Conservation (phyloP, 345 rosid species). For the Passiflora organensis region DNA sequence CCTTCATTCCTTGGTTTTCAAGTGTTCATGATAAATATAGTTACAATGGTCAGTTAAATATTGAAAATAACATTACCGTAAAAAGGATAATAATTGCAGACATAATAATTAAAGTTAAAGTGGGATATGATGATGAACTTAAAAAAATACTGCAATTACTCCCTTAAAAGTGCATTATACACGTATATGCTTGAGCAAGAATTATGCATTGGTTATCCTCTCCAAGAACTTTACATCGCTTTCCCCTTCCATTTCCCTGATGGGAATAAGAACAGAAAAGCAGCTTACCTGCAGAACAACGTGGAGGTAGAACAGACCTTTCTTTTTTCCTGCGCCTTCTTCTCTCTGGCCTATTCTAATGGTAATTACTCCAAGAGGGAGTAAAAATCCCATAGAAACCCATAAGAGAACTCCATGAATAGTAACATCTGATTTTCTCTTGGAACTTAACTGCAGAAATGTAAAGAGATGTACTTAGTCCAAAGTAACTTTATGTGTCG, state of each 20-base stretch:
- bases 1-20: slow-evolving; percentile 13
- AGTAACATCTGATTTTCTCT: slow-evolving; percentile 42
- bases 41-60: not conserved
- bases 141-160: slow-evolving; percentile 9
- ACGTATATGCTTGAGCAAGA: not conserved
- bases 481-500: too few relatives aligned
- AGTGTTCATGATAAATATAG: slow-evolving; percentile 5
- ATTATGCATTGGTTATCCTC: not conserved
- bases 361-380: slow-evolving; percentile 68
- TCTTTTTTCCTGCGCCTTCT: slow-evolving; percentile 29
- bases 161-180: slow-evolving; percentile 2
- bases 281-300: slow-evolving; percentile 54
- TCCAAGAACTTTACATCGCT: too few relatives aligned
- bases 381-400: slow-evolving; percentile 73
- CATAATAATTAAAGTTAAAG: slow-evolving; percentile 44
- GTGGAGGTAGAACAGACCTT: slow-evolving; percentile 55
- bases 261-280: not conserved
- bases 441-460: slow-evolving; percentile 36
- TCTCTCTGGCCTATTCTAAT: slow-evolving; percentile 57
- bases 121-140: slow-evolving; percentile 17
- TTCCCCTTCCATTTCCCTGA: not conserved
- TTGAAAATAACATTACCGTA: not conserved
- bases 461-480: too few relatives aligned
- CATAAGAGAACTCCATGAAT: slow-evolving; percentile 77
- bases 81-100: slow-evolving; percentile 14